Evolutionary conservation across 768 basidiomycete species (phyloP).

Genomic region (Boletus bicolor): DNA sequence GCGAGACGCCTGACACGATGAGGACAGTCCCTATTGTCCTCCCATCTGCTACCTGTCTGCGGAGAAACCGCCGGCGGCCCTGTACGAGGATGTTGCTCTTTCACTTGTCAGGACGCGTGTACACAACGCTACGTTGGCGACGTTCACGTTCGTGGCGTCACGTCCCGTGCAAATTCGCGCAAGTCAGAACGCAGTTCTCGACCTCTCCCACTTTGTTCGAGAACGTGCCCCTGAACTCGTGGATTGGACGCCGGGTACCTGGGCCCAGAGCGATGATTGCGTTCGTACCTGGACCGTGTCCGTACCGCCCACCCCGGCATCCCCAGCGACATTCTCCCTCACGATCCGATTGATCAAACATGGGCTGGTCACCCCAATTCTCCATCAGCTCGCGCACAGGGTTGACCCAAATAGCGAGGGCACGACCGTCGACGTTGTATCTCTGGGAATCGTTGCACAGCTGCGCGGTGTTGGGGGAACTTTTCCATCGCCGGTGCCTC

Average conservation of each 20-base stretch:
- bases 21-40: slow-evolving; percentile 55
- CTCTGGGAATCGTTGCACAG: slow-evolving; percentile 40
- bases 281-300: slow-evolving; percentile 67
- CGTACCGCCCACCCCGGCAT: slow-evolving; percentile 13
- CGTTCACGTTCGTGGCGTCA: slow-evolving; percentile 49
- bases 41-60: slow-evolving; percentile 51
- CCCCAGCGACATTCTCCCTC: slow-evolving; percentile 34
- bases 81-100: slow-evolving; percentile 34
- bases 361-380: slow-evolving; percentile 52
- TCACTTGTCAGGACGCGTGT: slow-evolving; percentile 17
- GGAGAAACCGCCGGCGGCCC: slow-evolving; percentile 33
- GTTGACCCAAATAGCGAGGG: slow-evolving; percentile 7
- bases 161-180: slow-evolving; percentile 22
- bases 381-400: slow-evolving; percentile 43
- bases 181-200: slow-evolving; percentile 55
- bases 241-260: slow-evolving; percentile 39
- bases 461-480: slow-evolving; percentile 53
- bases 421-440: slow-evolving; percentile 15
- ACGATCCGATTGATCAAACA: slow-evolving; percentile 56
- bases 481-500: slow-evolving; percentile 32
- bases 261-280: slow-evolving; percentile 54
- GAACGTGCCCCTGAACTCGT: slow-evolving; percentile 48
- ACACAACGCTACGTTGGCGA: slow-evolving; percentile 41
- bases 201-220: slow-evolving; percentile 51
- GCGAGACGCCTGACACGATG: slow-evolving; percentile 35